These are phyloP conservation scores for Lachnellula occidentalis DNA, from an alignment of 2,329 filamentous ascomycete genomes.

Conservation along the genomic window DNA sequence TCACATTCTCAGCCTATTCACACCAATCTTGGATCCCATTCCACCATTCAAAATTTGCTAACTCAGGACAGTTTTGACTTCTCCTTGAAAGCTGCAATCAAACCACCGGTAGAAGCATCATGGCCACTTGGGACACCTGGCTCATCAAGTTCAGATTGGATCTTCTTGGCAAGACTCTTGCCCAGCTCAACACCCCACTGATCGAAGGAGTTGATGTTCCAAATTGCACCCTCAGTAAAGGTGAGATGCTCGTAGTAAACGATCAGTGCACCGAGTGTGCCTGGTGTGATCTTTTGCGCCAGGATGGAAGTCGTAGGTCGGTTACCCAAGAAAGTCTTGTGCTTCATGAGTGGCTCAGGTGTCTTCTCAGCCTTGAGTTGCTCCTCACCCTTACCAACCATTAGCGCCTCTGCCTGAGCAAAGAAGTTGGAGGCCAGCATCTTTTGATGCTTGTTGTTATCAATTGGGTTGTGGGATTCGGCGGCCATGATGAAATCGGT, in stretches of 20 bases:
- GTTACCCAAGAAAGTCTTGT: slow-evolving; percentile 99
- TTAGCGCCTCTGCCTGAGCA: slow-evolving; percentile 80
- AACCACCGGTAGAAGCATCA: slow-evolving; percentile 80
- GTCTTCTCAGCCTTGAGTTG: slow-evolving; percentile 72
- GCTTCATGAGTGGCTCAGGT: slow-evolving; percentile 73
- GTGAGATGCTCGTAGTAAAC: slow-evolving; percentile 99
- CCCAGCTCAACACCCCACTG: slow-evolving; percentile 99
- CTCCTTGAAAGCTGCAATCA: slow-evolving; percentile 91
- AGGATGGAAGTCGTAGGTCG: slow-evolving; percentile 93
- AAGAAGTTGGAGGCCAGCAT: slow-evolving; percentile 93
- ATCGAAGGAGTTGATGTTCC: slow-evolving; percentile 99
- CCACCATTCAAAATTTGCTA: slow-evolving; percentile 9
- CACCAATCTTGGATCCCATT: neutral
- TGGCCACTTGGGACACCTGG: slow-evolving; percentile 67
- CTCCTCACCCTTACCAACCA: slow-evolving; percentile 84
- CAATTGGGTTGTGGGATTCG: slow-evolving; percentile 93
- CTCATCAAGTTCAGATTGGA: slow-evolving; percentile 77
- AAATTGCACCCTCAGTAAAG: slow-evolving; percentile 94
- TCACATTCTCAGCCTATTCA: neutral
- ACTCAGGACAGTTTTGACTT: slow-evolving; percentile 20
- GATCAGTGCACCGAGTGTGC: slow-evolving; percentile 88
- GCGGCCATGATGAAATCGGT: slow-evolving; percentile 97
- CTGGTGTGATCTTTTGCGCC: slow-evolving; percentile 85
- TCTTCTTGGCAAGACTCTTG: slow-evolving; percentile 93
- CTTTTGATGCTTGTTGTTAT: slow-evolving; percentile 90